Evolutionary conservation across 2,329 filamentous ascomycete genomes (phyloP).

Genomic region (Cercospora brassicicola): DNA sequence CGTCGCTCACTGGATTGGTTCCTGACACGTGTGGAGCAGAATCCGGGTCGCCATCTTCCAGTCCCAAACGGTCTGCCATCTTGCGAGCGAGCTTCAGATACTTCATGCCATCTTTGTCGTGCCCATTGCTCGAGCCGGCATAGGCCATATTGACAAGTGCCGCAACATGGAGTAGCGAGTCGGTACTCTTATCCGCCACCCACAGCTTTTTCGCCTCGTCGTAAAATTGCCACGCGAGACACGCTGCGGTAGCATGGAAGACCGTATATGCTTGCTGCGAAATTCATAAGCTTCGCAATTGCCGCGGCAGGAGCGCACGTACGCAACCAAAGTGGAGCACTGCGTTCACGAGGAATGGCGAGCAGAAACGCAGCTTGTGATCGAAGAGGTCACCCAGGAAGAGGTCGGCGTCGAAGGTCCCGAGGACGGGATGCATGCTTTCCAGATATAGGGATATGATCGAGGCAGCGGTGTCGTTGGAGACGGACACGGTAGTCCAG

Average conservation of each 20-base stretch:
- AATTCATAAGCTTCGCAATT: neutral
- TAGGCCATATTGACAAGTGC: neutral
- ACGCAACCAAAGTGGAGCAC: neutral
- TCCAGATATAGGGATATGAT: neutral
- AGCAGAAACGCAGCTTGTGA: neutral
- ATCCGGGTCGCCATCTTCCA: neutral
- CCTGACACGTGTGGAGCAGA: neutral
- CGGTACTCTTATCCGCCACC: neutral
- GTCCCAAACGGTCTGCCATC: neutral
- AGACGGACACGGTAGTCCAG: neutral
- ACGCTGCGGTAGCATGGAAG: neutral
- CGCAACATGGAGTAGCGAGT: neutral
- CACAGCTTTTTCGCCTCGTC: neutral
- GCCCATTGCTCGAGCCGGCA: neutral
- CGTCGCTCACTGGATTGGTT: neutral
- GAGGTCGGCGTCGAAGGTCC: neutral
- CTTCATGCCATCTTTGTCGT: neutral
- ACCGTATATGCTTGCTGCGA: neutral
- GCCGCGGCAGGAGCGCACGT: neutral
- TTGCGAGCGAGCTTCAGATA: neutral
- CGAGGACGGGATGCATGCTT: neutral
- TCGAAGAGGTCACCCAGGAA: neutral
- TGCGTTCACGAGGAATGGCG: neutral
- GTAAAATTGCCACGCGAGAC: neutral
- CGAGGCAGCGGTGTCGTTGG: neutral